These are phyloP conservation scores for Ceratobasidium sp. DNA, from an alignment of 1,284 basidiomycete species.

Conservation along the genomic window DNA sequence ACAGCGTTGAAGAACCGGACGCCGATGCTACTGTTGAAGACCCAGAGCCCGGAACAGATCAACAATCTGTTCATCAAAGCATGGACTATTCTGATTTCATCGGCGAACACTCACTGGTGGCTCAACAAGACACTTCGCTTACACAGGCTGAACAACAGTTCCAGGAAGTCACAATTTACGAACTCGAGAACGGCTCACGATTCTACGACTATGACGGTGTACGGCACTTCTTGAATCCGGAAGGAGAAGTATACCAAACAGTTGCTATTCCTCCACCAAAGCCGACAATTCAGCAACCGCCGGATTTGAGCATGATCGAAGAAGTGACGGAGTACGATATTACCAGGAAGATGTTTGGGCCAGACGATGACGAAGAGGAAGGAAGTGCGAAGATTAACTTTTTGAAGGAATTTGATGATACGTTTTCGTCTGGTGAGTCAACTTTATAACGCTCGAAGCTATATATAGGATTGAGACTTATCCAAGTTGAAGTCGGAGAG, in stretches of 20 bases:
- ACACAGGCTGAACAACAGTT: constrained; percentile 19
- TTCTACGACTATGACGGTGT: constrained; percentile 30
- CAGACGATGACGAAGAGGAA: not conserved
- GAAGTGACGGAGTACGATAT: constrained; percentile 34
- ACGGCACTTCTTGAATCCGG: constrained; percentile 28
- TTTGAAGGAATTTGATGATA: constrained; percentile 20
- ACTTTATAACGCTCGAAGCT: too few species aligned
- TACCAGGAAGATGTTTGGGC: constrained; percentile 7
- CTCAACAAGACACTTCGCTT: not conserved
- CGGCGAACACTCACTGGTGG: constrained; percentile 24
- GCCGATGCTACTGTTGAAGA: not conserved
- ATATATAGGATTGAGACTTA: not conserved
- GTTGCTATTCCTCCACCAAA: constrained; percentile 21
- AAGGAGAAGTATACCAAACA: constrained; percentile 30
- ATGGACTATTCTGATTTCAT: constrained; percentile 36
- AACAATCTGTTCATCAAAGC: constrained; percentile 28
- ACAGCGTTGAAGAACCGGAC: constrained; percentile 15
- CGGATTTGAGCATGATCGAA: constrained; percentile 29
- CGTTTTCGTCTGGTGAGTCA: constrained; percentile 17
- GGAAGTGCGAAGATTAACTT: not conserved
- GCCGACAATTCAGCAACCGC: constrained; percentile 26
- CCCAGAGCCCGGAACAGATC: constrained; percentile 1
- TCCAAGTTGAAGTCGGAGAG: not conserved
- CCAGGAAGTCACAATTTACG: constrained; percentile 30
- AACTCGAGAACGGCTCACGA: constrained; percentile 31